phyloP scores from a whole-genome alignment of 805 yeast genomes.

The Metschnikowia cubensis region DNA sequence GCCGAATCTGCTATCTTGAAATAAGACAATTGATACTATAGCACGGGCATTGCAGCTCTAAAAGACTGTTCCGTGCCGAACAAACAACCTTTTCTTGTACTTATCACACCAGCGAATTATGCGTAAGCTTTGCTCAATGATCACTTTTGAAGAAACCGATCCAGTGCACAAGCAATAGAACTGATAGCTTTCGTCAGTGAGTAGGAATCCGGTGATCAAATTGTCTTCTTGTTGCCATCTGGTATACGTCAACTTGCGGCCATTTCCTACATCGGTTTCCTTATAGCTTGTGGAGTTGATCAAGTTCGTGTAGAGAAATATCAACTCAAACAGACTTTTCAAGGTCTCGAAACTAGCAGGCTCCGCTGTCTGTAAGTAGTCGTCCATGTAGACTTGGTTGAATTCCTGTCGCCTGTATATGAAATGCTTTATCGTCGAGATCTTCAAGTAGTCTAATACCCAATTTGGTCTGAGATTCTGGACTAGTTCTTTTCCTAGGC shows the following conservation, averaged over 20 bases:
- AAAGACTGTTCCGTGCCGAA: constrained; percentile 51
- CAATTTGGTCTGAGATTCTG: constrained; percentile 9
- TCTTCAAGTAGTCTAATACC: constrained; percentile 20
- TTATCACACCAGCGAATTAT: constrained; percentile 74
- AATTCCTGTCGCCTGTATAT: constrained; percentile 67
- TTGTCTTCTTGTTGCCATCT: constrained; percentile 31
- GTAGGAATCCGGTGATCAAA: constrained; percentile 34
- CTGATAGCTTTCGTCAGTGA: constrained; percentile 31
- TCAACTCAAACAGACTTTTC: constrained; percentile 35
- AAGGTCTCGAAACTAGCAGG: constrained; percentile 19
- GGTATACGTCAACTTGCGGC: constrained; percentile 43
- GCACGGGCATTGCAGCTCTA: not conserved
- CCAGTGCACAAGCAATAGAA: constrained; percentile 42
- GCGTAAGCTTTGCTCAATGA: constrained; percentile 58
- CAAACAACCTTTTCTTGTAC: constrained; percentile 66
- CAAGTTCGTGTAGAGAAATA: constrained; percentile 31
- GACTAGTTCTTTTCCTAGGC: constrained; percentile 22
- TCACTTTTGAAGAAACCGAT: constrained; percentile 47
- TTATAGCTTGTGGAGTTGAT: constrained; percentile 17
- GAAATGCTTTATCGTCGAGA: constrained; percentile 63
- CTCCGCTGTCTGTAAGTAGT: constrained; percentile 16
- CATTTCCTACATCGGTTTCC: constrained; percentile 7
- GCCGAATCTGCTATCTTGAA: constrained; percentile 46
- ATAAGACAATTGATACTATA: constrained; percentile 12
- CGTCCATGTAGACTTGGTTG: constrained; percentile 60